Evolutionary conservation across 2,329 filamentous ascomycete species (phyloP).

Genomic region (Fusarium devonianum): DNA sequence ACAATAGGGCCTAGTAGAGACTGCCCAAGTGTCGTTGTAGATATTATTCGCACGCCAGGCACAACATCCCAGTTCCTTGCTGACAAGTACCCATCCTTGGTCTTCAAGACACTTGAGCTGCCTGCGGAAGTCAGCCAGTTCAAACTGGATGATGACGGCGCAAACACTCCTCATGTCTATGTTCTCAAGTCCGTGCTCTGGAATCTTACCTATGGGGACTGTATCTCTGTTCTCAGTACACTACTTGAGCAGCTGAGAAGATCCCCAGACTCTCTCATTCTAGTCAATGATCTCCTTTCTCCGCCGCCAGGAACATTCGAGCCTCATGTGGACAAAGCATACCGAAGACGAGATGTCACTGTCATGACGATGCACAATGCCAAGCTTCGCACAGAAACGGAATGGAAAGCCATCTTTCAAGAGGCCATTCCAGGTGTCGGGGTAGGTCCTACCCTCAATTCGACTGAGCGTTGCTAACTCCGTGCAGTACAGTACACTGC

Average conservation of each 20-base stretch:
- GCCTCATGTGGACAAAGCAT: constrained; percentile 25
- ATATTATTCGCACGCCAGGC: constrained; percentile 13
- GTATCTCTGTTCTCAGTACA: constrained; percentile 39
- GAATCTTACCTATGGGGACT: constrained; percentile 25
- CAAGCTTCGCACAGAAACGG: constrained; percentile 21
- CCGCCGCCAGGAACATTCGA: constrained; percentile 17
- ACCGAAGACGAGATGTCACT: constrained; percentile 30
- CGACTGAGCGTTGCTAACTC: background rate
- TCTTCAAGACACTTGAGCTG: constrained; percentile 4
- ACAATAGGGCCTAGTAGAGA: background rate
- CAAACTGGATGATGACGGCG: background rate
- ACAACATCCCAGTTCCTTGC: constrained; percentile 10
- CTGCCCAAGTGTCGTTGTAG: background rate
- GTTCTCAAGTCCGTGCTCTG: constrained; percentile 26
- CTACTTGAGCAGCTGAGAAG: constrained; percentile 39
- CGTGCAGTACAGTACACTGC: background rate
- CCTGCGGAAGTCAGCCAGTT: background rate
- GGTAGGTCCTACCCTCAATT: background rate
- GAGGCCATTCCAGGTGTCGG: constrained; percentile 4
- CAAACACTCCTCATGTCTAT: constrained; percentile 9
- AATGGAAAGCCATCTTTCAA: constrained; percentile 20
- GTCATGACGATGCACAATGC: constrained; percentile 38
- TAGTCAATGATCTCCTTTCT: constrained; percentile 32
- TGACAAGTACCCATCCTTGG: constrained; percentile 2
- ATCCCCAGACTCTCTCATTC: constrained; percentile 2